phyloP scores from a whole-genome alignment of 116 monocot species.

The Thalassia testudinum region DNA sequence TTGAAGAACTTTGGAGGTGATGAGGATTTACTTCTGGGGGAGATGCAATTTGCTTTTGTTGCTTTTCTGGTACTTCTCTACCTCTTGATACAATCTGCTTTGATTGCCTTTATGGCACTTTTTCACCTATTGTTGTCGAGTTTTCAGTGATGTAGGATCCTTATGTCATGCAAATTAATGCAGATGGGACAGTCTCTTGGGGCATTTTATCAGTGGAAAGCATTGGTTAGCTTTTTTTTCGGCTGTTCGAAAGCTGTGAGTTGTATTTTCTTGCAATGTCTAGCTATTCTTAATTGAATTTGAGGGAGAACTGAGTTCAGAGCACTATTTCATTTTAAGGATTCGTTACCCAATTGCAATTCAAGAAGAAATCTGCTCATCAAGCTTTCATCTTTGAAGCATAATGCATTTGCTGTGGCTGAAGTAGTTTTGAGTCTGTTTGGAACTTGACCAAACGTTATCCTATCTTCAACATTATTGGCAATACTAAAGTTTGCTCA shows the following conservation, averaged over 20 bases:
- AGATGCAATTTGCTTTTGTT: constrained; percentile 87
- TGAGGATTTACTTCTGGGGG: constrained; percentile 76
- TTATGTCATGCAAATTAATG: constrained; percentile 2
- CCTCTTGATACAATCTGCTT: background rate
- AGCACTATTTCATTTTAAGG: too few relatives aligned
- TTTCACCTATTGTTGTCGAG: too few relatives aligned
- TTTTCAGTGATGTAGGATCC: too few relatives aligned
- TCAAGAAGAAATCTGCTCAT: too few relatives aligned
- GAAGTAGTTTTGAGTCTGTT: too few relatives aligned
- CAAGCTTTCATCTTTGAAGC: too few relatives aligned
- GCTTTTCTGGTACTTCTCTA: constrained; percentile 69
- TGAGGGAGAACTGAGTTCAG: background rate
- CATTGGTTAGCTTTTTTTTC: constrained; percentile 69
- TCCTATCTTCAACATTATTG: too few relatives aligned
- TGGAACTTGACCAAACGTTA: too few relatives aligned
- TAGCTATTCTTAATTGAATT: background rate
- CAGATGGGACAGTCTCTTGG: constrained; percentile 99
- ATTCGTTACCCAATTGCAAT: too few relatives aligned
- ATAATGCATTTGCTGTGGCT: too few relatives aligned
- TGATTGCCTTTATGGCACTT: background rate
- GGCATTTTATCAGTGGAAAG: constrained; percentile 95
- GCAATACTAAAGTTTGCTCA: too few relatives aligned
- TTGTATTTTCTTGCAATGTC: constrained; percentile 3
- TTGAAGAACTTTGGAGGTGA: constrained; percentile 45
- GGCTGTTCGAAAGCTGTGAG: constrained; percentile 87